Evolutionary conservation across 1,284 basidiomycete species (phyloP).

Genomic region (Earliella scabrosa): DNA sequence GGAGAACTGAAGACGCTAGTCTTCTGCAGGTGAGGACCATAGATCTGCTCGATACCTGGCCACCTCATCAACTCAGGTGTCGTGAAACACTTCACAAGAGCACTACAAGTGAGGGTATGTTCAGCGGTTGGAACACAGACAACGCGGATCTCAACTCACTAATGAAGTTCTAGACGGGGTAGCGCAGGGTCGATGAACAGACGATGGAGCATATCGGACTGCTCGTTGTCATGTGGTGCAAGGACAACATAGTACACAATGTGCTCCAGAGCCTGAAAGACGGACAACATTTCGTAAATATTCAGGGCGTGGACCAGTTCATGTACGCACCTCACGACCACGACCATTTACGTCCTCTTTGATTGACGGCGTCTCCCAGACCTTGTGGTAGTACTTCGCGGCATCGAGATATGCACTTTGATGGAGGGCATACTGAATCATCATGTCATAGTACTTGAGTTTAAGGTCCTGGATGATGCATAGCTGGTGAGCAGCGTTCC

Average conservation of each 20-base stretch:
- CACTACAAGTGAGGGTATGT: slow-evolving; percentile 53
- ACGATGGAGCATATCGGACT: slow-evolving; percentile 95
- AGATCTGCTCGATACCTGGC: slow-evolving; percentile 94
- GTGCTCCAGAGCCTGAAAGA: slow-evolving; percentile 88
- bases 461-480: slow-evolving; percentile 94
- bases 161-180: slow-evolving; percentile 82
- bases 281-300: too few species aligned
- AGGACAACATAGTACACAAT: slow-evolving; percentile 96
- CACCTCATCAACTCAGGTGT: slow-evolving; percentile 97
- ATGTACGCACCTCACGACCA: slow-evolving; percentile 68
- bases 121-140: neutral
- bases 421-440: slow-evolving; percentile 93
- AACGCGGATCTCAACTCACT: slow-evolving; percentile 55
- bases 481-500: too few species aligned
- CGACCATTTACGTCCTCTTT: slow-evolving; percentile 79
- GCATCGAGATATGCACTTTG: slow-evolving; percentile 90
- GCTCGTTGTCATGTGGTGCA: slow-evolving; percentile 95
- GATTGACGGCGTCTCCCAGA: slow-evolving; percentile 94
- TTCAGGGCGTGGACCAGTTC: neutral
- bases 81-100: slow-evolving; percentile 95
- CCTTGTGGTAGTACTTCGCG: slow-evolving; percentile 94
- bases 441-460: slow-evolving; percentile 93
- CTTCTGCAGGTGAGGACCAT: slow-evolving; percentile 82
- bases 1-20: slow-evolving; percentile 84
- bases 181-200: slow-evolving; percentile 81